Base-by-base conservation (phyloP, 805 yeast species). In the Candida suzukii region DNA sequence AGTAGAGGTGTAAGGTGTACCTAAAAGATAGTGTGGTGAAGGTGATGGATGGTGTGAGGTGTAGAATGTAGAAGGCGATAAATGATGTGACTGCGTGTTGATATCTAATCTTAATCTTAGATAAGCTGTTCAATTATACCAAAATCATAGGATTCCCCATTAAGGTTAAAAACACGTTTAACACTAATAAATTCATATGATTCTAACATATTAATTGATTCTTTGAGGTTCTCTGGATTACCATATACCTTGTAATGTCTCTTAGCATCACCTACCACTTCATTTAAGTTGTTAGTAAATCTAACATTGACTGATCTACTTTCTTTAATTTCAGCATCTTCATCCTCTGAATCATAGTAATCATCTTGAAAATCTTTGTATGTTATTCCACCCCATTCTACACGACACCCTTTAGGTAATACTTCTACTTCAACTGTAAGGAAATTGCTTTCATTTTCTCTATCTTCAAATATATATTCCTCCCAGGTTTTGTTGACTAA, bases 321-420 rank as follows among this genome's bases (percentile, higher is more conserved):
- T 47, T 63, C 35, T 28, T 41, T 46, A 73, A 52, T 61, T 46
- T 54, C 51, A 2, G 36, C 48, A 17, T 44, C 41, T 14, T 54
- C 62, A 12, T 59, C 63, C 8, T 62, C 71, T 2, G 67, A 71
- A 29, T 64, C 73, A 34, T 67, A 69, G 32, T 68, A 68, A 4
- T 66, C 73, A 39, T 68, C 65, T 50, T 43, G 46, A 3, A 51
- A 47, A 22, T 64, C 63, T 42, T 71, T 70, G 45, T 68, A 76
- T 5, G 77, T 59, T 3, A 74, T 45, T 1, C 91, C 95, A 29
- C 81, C 76, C 91, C 95, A 84, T 62, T 87, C 95, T 27, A 83
- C 73, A 18, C 57, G 56, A 0, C 90, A 88, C 31, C 66, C 64
- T 40, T 71, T 73, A 6, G 95, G 95, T 39, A 87, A 62, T 27